Conservation (phyloP, 768 basidiomycete genomes). For the Hygrocybe coccinea region DNA sequence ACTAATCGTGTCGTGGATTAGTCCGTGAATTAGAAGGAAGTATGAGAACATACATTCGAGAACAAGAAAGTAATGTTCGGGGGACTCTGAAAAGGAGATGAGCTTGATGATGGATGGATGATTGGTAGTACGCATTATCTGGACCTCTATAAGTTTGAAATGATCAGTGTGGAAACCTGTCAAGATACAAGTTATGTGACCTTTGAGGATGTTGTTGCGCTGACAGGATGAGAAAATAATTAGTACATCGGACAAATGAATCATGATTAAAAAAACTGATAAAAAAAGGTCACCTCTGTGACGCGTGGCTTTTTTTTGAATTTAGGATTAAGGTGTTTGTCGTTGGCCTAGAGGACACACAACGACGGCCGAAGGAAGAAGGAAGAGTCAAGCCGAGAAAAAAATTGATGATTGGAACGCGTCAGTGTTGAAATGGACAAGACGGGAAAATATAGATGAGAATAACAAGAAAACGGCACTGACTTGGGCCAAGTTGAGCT, state of each 20-base stretch:
- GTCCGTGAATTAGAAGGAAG: conserved; percentile 11
- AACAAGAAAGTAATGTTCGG: conserved; percentile 90
- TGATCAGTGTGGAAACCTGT: not conserved
- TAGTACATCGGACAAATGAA: conserved; percentile 17
- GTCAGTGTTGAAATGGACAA: conserved; percentile 14
- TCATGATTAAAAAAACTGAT: conserved; percentile 12
- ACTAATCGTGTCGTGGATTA: conserved; percentile 43
- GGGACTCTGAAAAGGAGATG: conserved; percentile 84
- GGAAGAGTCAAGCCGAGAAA: conserved; percentile 14
- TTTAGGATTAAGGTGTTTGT: conserved; percentile 87
- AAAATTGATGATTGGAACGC: conserved; percentile 13
- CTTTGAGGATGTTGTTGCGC: conserved; percentile 98
- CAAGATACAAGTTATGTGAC: conserved; percentile 28
- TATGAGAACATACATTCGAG: conserved; percentile 65
- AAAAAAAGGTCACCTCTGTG: conserved; percentile 77
- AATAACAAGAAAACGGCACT: conserved; percentile 32
- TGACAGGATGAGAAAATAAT: conserved; percentile 35
- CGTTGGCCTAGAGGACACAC: conserved; percentile 59
- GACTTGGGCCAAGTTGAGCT: conserved; percentile 88
- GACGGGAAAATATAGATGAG: conserved; percentile 20
- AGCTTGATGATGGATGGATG: conserved; percentile 94
- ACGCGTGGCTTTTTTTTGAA: conserved; percentile 98
- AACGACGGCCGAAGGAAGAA: conserved; percentile 33
- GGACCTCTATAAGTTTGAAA: conserved; percentile 66
- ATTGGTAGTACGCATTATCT: conserved; percentile 94